Evolutionary conservation across 2,329 filamentous ascomycete species (phyloP), one percentile per base, ranked within the genome.

Genomic region (Ascochyta clinopodiicola): DNA sequence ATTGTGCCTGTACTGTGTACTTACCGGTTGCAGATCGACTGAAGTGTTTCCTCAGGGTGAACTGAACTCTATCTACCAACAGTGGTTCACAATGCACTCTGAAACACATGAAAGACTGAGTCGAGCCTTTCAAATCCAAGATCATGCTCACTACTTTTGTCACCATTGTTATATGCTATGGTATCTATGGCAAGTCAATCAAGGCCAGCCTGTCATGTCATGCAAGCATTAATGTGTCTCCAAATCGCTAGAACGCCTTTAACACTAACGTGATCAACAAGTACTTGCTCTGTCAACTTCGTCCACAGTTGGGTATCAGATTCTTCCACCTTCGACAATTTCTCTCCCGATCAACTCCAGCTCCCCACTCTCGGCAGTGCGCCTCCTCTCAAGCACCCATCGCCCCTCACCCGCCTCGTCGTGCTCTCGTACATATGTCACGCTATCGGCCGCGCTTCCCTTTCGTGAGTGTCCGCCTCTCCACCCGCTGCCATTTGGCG

Each of bases 341-440:
- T 89, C 85, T 48, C 88, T 78, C 39, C 84, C 86, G 3, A 89
- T 73, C n/a, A 90, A 73, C 68, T 89, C 86, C 48, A 88, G 74
- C 70, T 88, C 82, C 0, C 88, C 88, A 54, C 79, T 82, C 64
- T 90, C 88, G 1, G 80, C 85, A 2, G 86, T 89, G 32, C 88
- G 78, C 47, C 88, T 80, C 32, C 88, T 77, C 73, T 92, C 89
- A 62, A 91, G 77, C 7, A 91, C 84, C 89, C 88, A 91, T 40
- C 87, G 77, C 8, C 75, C 73, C 51, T 81, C 82, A 8, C 81
- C 81, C 2, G 84, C 80, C 40, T 87, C 85, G 66, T 88, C 86
- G 57, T 82, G 82, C 59, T 84, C 82, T n/a, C 78, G 74, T 2
- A 83, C 80, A 71, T 92, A 92, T 6, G 87, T 88, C 31, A 92